Percentiles rank a stretch among this genome's conserved stretches.
These are phyloP conservation scores for Seiridium cupressi DNA, from an alignment of 2,329 filamentous ascomycete genomes.

Conservation along the genomic window DNA sequence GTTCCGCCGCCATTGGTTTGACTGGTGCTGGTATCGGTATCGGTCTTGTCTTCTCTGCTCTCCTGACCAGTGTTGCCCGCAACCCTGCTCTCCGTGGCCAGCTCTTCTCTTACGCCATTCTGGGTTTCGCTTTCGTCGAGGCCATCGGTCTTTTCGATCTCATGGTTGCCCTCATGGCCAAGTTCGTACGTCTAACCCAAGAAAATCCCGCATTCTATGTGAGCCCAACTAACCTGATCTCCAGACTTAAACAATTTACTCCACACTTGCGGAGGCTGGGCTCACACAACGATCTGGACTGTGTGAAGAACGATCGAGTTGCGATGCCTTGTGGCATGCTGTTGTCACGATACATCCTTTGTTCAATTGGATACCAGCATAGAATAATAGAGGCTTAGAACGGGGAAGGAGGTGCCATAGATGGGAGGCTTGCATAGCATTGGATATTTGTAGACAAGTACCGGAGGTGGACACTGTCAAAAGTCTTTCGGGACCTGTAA, in stretches of 20 bases:
- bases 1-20: slow-evolving; percentile 86
- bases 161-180: slow-evolving; percentile 93
- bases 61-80: slow-evolving; percentile 86
- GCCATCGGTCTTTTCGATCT: slow-evolving; percentile 87
- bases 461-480: slow-evolving; percentile 14
- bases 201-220: slow-evolving; percentile 9
- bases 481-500: slow-evolving; percentile 19
- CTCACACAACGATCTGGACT: slow-evolving; percentile 24
- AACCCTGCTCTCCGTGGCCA: slow-evolving; percentile 93
- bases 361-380: slow-evolving; percentile 29
- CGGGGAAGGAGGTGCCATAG: slow-evolving; percentile 16
- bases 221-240: slow-evolving; percentile 9
- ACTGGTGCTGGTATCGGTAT: slow-evolving; percentile 94
- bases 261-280: slow-evolving; percentile 25
- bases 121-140: slow-evolving; percentile 93
- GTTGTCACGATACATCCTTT: slow-evolving; percentile 18
- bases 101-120: slow-evolving; percentile 95
- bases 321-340: slow-evolving; percentile 18
- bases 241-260: slow-evolving; percentile 31
- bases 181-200: slow-evolving; percentile 62
- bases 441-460: slow-evolving; percentile 27
- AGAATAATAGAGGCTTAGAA: slow-evolving; percentile 33
- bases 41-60: slow-evolving; percentile 88
- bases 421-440: slow-evolving; percentile 28
- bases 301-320: slow-evolving; percentile 25